Percentiles rank a stretch among this genome's conserved stretches.
These are phyloP conservation scores for Solanum hybrid DNA, from an alignment of 305 asterid species.

Conservation along the genomic window DNA sequence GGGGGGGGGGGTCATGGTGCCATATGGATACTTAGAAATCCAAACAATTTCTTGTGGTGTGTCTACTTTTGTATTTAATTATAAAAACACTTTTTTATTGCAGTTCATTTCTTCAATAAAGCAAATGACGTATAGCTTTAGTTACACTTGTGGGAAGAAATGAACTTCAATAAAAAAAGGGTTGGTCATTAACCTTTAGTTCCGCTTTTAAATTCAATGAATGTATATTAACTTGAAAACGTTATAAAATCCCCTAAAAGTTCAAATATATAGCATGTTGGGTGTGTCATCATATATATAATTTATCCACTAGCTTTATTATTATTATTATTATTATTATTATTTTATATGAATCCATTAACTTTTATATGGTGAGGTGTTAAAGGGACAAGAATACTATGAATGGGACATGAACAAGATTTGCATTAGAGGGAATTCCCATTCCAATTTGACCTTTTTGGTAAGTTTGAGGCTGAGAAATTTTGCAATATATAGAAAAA, in stretches of 20 bases:
- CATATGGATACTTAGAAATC: background rate
- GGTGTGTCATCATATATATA: background rate
- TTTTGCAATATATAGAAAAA: background rate
- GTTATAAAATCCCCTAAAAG: background rate
- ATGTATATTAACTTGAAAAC: background rate
- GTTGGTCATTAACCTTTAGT: background rate
- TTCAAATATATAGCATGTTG: background rate
- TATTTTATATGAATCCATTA: background rate
- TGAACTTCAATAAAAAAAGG: too few species aligned
- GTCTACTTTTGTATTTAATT: background rate
- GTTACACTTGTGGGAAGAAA: too few species aligned
- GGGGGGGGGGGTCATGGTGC: background rate
- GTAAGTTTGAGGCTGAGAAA: background rate
- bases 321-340: background rate
- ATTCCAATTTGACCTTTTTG: background rate
- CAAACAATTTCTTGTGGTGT: background rate
- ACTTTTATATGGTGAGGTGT: background rate
- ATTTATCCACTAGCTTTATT: background rate
- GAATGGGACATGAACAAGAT: background rate
- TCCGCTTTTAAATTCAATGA: too few species aligned
- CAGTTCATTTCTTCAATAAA: too few species aligned
- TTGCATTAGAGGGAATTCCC: background rate
- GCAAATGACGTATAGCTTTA: too few species aligned
- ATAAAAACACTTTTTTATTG: background rate
- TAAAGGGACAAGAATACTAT: background rate